phyloP scores from a whole-genome alignment of 805 yeast species.

The Candida tammaniensis region DNA sequence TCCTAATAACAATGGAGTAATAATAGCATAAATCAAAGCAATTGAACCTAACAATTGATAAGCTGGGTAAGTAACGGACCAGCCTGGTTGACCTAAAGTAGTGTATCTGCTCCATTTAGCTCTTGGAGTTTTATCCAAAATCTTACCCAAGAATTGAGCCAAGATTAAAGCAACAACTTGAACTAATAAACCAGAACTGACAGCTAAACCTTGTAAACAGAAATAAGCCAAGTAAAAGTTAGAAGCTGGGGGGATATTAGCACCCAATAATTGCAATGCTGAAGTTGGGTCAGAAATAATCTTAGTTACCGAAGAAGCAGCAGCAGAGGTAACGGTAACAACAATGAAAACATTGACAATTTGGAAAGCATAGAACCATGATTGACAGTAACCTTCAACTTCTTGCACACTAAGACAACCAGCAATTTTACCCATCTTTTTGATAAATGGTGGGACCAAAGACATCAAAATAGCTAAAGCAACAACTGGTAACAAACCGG shows the following conservation, averaged over 20 bases:
- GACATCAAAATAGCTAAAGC: constrained; percentile 65
- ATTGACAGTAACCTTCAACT: constrained; percentile 79
- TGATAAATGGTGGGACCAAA: constrained; percentile 61
- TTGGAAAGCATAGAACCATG: constrained; percentile 87
- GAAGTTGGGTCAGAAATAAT: constrained; percentile 61
- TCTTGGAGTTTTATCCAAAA: constrained; percentile 87
- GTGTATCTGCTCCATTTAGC: constrained; percentile 81
- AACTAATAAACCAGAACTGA: constrained; percentile 72
- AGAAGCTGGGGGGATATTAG: constrained; percentile 82
- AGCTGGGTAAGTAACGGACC: constrained; percentile 82
- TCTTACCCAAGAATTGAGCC: constrained; percentile 63
- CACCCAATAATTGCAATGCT: constrained; percentile 75
- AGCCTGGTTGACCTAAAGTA: constrained; percentile 61
- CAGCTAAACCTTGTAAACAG: constrained; percentile 74
- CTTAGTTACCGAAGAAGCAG: constrained; percentile 72
- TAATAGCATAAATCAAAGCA: constrained; percentile 70
- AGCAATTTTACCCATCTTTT: constrained; percentile 65
- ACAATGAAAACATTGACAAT: constrained; percentile 87
- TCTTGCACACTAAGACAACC: constrained; percentile 73
- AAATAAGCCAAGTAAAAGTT: constrained; percentile 86
- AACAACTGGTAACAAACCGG: constrained; percentile 67
- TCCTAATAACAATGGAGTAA: constrained; percentile 69
- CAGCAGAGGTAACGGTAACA: constrained; percentile 78
- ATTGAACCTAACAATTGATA: constrained; percentile 75
- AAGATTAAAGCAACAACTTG: constrained; percentile 74